Evolutionary conservation across 169 alveolate genomes (phyloP).

Genomic region (Eimeria maxima): DNA sequence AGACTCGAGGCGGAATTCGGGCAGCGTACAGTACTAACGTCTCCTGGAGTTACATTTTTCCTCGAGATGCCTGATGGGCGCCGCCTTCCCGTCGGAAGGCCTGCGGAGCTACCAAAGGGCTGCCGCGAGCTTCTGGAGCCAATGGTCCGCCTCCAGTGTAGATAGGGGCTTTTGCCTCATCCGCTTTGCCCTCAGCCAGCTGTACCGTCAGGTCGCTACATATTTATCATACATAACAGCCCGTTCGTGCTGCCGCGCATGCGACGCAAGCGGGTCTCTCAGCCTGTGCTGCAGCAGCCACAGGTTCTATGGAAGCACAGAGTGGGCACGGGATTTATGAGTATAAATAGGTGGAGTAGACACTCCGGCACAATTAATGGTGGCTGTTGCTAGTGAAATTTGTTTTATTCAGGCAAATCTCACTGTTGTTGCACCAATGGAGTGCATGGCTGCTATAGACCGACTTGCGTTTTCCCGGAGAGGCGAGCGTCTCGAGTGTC

Average conservation of each 20-base stretch:
- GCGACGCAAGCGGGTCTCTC: no score
- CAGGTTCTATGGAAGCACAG: no score
- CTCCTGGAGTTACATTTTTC: constrained; percentile 35
- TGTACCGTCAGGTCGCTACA: neutral
- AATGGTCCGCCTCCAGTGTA: neutral
- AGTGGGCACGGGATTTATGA: no score
- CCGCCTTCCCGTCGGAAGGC: constrained; percentile 21
- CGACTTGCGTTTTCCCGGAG: constrained; percentile 68
- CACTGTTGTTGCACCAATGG: constrained; percentile 61
- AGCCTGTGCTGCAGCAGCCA: no score
- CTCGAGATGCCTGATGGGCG: constrained; percentile 34
- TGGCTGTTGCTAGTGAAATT: neutral
- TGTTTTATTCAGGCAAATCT: constrained; percentile 6
- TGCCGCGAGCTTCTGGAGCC: constrained; percentile 58
- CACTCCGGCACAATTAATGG: neutral
- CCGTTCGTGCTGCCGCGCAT: no score
- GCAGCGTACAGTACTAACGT: constrained; percentile 42
- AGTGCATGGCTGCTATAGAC: constrained; percentile 61
- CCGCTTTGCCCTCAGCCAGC: neutral
- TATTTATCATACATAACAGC: neutral
- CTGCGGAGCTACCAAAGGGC: constrained; percentile 54
- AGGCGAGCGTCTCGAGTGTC: constrained; percentile 77
- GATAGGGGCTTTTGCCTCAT: neutral
- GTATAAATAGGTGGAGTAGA: neutral
- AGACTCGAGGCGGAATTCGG: constrained; percentile 69